phyloP scores from a whole-genome alignment of 2,329 filamentous ascomycete genomes.

The Fulvia fulva region DNA sequence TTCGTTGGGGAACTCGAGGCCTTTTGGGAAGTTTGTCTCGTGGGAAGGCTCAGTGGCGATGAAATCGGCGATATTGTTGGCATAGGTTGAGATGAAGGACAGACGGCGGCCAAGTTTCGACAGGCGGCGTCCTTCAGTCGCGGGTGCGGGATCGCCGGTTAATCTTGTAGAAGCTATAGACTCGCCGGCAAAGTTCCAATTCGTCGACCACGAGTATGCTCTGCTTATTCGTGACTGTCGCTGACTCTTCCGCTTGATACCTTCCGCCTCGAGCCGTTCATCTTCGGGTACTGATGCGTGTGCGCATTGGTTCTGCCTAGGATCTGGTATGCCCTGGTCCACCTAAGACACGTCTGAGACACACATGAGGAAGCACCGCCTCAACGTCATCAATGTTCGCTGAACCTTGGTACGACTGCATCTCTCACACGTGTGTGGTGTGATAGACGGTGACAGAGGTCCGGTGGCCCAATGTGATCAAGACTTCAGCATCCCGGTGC shows the following conservation, averaged over 20 bases:
- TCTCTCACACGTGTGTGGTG: neutral
- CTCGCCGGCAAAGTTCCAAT: conserved; percentile 2
- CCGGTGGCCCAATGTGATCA: neutral
- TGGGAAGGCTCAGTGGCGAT: neutral
- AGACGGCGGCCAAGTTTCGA: neutral
- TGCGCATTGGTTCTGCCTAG: neutral
- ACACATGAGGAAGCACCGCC: neutral
- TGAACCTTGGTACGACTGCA: conserved; percentile 1
- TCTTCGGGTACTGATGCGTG: neutral
- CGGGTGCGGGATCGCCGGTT: neutral
- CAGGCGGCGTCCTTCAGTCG: neutral
- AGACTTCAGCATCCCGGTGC: neutral
- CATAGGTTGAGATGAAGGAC: neutral
- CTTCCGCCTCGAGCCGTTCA: neutral
- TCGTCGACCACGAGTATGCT: neutral
- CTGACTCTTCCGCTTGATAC: neutral
- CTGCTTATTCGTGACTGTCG: neutral
- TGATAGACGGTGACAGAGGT: neutral
- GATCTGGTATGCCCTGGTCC: neutral
- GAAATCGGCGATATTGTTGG: neutral
- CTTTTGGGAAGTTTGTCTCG: neutral
- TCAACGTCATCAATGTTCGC: neutral
- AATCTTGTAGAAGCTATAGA: neutral
- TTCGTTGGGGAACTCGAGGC: neutral
- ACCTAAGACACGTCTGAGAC: neutral